phyloP scores from a whole-genome alignment of 2,329 filamentous ascomycete species.

The Apiospora phragmitis region DNA sequence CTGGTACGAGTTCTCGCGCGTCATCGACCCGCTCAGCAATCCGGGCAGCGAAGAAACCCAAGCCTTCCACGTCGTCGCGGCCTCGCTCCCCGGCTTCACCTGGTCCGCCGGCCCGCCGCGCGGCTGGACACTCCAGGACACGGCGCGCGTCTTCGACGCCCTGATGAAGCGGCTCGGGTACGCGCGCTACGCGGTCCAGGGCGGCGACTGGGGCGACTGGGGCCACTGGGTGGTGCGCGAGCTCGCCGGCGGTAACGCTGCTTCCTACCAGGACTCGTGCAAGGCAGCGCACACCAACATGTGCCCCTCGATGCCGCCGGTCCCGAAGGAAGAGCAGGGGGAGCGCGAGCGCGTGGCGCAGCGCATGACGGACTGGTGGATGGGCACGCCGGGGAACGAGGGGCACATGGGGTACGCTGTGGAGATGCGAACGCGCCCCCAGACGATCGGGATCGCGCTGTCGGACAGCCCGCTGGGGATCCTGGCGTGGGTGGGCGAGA shows the following conservation, averaged over 20 bases:
- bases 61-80: slow-evolving; percentile 38
- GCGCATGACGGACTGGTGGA: slow-evolving; percentile 31
- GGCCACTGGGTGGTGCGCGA: slow-evolving; percentile 40
- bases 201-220: slow-evolving; percentile 35
- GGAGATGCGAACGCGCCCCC: slow-evolving; percentile 41
- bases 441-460: slow-evolving; percentile 42
- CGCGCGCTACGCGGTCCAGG: slow-evolving; percentile 36
- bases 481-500: slow-evolving; percentile 44
- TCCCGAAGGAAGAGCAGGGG: slow-evolving; percentile 28
- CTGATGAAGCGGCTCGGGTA: slow-evolving; percentile 42
- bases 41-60: slow-evolving; percentile 13
- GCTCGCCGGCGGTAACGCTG: slow-evolving; percentile 27
- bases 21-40: slow-evolving; percentile 35
- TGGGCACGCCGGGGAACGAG: slow-evolving; percentile 22
- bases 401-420: slow-evolving; percentile 42
- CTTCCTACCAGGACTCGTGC: slow-evolving; percentile 32
- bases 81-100: slow-evolving; percentile 39
- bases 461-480: slow-evolving; percentile 44
- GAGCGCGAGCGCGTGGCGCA: slow-evolving; percentile 33
- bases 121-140: slow-evolving; percentile 38
- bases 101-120: slow-evolving; percentile 33
- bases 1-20: slow-evolving; percentile 43
- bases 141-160: slow-evolving; percentile 36
- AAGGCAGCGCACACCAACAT: slow-evolving; percentile 41
- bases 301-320: slow-evolving; percentile 36